phyloP scores from a whole-genome alignment of 345 rosid species.

The Euphorbia tirucalli region DNA sequence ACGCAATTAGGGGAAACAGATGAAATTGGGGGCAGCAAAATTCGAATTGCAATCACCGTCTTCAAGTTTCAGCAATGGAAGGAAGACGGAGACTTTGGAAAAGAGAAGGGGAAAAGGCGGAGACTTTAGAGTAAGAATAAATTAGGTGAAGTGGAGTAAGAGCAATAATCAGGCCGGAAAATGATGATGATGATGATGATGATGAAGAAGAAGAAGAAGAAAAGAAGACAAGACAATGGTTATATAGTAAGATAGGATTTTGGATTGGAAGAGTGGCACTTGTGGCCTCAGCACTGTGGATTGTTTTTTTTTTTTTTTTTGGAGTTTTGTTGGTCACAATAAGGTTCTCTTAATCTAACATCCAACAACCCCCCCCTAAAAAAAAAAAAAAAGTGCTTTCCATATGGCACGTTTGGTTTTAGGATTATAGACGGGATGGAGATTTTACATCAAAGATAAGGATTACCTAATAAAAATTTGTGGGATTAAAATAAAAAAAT shows the following conservation, averaged over 20 bases:
- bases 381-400: too few relatives aligned
- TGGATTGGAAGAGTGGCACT: background rate
- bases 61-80: background rate
- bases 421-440: too few relatives aligned
- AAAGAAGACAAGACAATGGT: background rate
- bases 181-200: background rate
- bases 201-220: background rate
- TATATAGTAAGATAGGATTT: conserved; percentile 8
- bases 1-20: background rate
- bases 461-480: too few relatives aligned
- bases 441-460: too few relatives aligned
- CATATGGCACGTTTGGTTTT: too few relatives aligned
- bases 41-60: background rate
- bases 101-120: background rate
- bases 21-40: background rate
- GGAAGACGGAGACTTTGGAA: background rate
- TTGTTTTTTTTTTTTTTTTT: background rate
- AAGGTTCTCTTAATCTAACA: too few relatives aligned
- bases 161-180: background rate
- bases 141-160: background rate
- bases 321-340: too few relatives aligned
- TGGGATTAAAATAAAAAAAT: too few relatives aligned
- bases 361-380: too few relatives aligned
- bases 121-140: too few relatives aligned
- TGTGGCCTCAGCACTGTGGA: background rate